Conservation (phyloP, 1,284 basidiomycete species). For the Omphalotus olearius region DNA sequence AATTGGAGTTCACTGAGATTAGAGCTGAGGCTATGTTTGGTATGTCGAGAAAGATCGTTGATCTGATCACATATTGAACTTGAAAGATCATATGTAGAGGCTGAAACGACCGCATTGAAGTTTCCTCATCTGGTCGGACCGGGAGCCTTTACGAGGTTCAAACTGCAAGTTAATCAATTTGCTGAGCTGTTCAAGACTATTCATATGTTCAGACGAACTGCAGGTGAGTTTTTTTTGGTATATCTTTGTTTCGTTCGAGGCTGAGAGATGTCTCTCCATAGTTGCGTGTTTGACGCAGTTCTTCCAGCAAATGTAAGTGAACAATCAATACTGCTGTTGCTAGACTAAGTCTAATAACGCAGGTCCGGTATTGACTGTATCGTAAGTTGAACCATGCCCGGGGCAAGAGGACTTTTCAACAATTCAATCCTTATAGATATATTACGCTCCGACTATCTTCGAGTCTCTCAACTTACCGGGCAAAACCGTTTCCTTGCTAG, state of each 20-base stretch:
- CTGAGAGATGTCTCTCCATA: not conserved
- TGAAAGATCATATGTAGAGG: conserved; percentile 22
- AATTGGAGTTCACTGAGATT: conserved; percentile 28
- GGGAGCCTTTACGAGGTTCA: conserved; percentile 17
- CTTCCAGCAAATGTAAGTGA: conserved; percentile 22
- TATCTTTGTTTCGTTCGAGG: not conserved
- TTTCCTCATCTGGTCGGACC: conserved; percentile 18
- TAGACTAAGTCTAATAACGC: not conserved
- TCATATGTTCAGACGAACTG: conserved; percentile 23
- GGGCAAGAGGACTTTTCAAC: too few relatives aligned
- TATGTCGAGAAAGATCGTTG: conserved; percentile 2
- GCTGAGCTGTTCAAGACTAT: conserved; percentile 20
- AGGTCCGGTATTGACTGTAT: conserved; percentile 23
- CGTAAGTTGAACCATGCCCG: conserved; percentile 3
- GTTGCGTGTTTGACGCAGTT: conserved; percentile 23
- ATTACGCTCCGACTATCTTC: conserved; percentile 22
- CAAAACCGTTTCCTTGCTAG: conserved; percentile 20
- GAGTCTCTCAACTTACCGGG: conserved; percentile 17
- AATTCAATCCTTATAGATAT: conserved; percentile 11
- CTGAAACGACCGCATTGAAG: conserved; percentile 19
- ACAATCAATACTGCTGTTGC: not conserved
- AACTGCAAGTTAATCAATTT: conserved; percentile 20
- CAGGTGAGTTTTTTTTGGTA: conserved; percentile 8
- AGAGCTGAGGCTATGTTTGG: conserved; percentile 28
- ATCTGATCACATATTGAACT: not conserved